These are phyloP conservation scores for Reticulascus tulasneorum DNA, from an alignment of 2,329 filamentous ascomycete genomes.

Conservation along the genomic window DNA sequence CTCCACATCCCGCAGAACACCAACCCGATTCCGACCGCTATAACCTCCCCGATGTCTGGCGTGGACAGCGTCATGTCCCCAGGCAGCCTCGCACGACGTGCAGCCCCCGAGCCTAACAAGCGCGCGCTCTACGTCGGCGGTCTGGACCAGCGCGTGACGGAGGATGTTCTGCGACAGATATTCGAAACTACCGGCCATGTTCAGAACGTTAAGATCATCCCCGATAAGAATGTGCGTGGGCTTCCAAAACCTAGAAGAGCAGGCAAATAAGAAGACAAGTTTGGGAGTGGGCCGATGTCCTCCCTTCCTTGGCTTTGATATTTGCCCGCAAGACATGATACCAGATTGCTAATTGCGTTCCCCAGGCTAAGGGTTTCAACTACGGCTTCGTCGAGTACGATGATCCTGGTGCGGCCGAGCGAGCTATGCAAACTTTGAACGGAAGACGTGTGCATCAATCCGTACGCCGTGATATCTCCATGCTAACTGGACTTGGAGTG, in stretches of 20 bases:
- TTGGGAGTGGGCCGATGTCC: no score
- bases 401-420: conserved; percentile 91
- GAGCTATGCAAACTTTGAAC: conserved; percentile 95
- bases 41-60: conserved; percentile 79
- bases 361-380: conserved; percentile 91
- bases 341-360: conserved; percentile 19
- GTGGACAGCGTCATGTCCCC: conserved; percentile 75
- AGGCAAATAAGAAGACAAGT: no score
- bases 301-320: no score
- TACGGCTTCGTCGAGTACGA: conserved; percentile 99
- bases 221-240: conserved; percentile 91
- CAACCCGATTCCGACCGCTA: conserved; percentile 89
- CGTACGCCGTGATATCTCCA: conserved; percentile 50
- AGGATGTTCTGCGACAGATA: conserved; percentile 94
- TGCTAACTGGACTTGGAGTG: conserved; percentile 1
- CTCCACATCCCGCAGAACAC: conserved; percentile 95
- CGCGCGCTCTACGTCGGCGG: conserved; percentile 94
- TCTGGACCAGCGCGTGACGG: conserved; percentile 89
- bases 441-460: conserved; percentile 93
- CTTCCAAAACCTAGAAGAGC: not conserved
- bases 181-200: conserved; percentile 99
- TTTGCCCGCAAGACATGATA: no score
- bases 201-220: conserved; percentile 98
- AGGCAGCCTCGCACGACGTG: conserved; percentile 79
- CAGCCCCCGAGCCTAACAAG: conserved; percentile 97